Percentiles rank a stretch among this genome's conserved stretches.
phyloP scores from a whole-genome alignment of 345 rosid species.

The Arabis hirsuta region DNA sequence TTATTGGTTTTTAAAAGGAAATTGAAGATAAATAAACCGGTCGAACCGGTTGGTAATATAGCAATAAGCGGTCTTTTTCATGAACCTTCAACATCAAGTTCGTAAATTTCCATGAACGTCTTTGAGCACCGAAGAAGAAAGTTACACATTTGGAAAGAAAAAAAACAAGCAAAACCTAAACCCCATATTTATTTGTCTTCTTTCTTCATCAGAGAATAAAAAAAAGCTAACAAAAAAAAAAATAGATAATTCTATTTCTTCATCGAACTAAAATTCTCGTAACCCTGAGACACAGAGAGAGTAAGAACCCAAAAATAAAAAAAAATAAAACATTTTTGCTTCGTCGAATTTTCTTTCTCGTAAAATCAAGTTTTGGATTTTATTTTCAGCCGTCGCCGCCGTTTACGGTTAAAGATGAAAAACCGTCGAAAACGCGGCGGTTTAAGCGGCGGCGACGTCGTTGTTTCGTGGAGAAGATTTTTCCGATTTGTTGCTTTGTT shows the following conservation, averaged over 20 bases:
- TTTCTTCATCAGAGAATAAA: conserved; percentile 9
- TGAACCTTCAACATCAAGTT: conserved; percentile 27
- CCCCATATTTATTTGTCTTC: conserved; percentile 6
- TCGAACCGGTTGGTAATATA: conserved; percentile 22
- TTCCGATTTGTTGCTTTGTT: conserved; percentile 61
- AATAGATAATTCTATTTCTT: conserved; percentile 5
- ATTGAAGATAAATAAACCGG: not conserved
- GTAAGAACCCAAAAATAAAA: not conserved
- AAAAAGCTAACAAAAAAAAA: conserved; percentile 29
- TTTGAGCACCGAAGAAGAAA: conserved; percentile 28
- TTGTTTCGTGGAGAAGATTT: conserved; percentile 59
- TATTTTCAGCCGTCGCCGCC: not conserved
- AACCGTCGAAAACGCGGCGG: conserved; percentile 51
- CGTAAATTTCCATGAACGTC: conserved; percentile 14
- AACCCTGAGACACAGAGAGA: conserved; percentile 8
- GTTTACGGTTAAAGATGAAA: conserved; percentile 44
- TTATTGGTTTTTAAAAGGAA: not conserved
- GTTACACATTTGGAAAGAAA: not conserved
- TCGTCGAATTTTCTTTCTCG: not conserved
- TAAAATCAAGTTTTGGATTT: not conserved
- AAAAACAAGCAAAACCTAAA: conserved; percentile 2
- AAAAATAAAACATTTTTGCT: not conserved
- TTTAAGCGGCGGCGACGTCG: conserved; percentile 33
- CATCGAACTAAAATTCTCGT: conserved; percentile 16
- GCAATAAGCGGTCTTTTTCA: conserved; percentile 18